Conservation (phyloP, 2,329 filamentous ascomycete genomes). For the Paecilomyces variotii region DNA sequence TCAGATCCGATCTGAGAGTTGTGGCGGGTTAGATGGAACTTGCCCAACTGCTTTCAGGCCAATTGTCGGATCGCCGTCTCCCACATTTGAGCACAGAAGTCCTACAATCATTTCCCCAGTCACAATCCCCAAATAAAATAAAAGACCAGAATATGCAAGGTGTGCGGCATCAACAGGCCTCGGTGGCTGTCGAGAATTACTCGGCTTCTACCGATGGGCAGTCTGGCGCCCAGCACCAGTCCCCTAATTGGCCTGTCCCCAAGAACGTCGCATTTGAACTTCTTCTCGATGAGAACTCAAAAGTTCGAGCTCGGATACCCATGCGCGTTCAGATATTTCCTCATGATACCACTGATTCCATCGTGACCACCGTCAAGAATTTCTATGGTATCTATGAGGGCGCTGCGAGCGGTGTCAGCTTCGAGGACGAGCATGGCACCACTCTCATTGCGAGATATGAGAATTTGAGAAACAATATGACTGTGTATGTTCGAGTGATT, state of each 20-base stretch:
- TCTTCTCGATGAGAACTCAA: constrained; percentile 50
- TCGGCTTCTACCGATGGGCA: constrained; percentile 25
- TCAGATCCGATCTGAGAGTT: constrained; percentile 19
- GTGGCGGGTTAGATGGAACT: constrained; percentile 32
- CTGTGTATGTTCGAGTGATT: constrained; percentile 83
- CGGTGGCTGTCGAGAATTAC: constrained; percentile 8
- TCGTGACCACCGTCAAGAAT: constrained; percentile 97
- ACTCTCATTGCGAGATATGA: constrained; percentile 93
- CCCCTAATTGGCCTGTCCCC: constrained; percentile 32
- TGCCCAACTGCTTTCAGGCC: constrained; percentile 14
- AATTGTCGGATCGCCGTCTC: background rate
- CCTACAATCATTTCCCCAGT: constrained; percentile 24
- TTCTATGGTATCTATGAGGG: constrained; percentile 93
- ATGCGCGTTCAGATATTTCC: constrained; percentile 78
- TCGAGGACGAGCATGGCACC: constrained; percentile 82
- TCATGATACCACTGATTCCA: constrained; percentile 94
- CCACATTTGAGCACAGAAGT: constrained; percentile 23
- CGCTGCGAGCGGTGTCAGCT: constrained; percentile 76
- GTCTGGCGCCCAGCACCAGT: constrained; percentile 23
- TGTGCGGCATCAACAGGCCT: constrained; percentile 18
- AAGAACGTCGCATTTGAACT: constrained; percentile 61
- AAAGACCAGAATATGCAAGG: constrained; percentile 25
- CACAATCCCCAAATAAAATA: constrained; percentile 21
- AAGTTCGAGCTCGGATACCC: constrained; percentile 53
- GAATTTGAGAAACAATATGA: constrained; percentile 88